A percentile compares a stretch with the other conserved stretches of the same genome.
Evolutionary conservation across 2,329 filamentous ascomycete genomes (phyloP).

Genomic region (Colletotrichum sp.): DNA sequence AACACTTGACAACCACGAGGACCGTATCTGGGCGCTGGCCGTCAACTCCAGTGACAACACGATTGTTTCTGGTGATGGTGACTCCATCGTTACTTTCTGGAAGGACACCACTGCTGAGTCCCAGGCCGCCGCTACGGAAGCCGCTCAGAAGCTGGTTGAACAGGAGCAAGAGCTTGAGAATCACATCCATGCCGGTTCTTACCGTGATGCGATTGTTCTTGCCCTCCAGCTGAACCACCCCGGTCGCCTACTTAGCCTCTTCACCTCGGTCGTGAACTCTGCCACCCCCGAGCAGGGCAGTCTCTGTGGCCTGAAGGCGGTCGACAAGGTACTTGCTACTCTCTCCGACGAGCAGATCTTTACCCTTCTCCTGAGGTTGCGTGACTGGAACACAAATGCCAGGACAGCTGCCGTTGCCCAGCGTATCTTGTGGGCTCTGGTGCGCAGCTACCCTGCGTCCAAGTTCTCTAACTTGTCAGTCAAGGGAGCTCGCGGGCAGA

Average conservation of each 20-base stretch:
- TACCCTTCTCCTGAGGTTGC: constrained; percentile 76
- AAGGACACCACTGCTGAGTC: constrained; percentile 87
- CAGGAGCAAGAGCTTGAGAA: constrained; percentile 95
- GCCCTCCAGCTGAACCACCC: constrained; percentile 95
- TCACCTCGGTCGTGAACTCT: constrained; percentile 77
- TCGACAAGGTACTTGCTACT: constrained; percentile 82
- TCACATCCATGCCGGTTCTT: constrained; percentile 85
- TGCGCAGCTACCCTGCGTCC: constrained; percentile 80
- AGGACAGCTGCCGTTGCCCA: constrained; percentile 86
- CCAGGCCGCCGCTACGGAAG: constrained; percentile 73
- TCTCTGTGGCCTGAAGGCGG: constrained; percentile 68
- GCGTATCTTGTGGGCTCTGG: constrained; percentile 78
- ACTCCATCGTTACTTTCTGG: constrained; percentile 96
- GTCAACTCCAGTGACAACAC: constrained; percentile 72
- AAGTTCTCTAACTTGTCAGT: constrained; percentile 75
- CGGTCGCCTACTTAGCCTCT: constrained; percentile 81
- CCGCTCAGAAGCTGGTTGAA: constrained; percentile 81
- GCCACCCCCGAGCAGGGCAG: constrained; percentile 65
- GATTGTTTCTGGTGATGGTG: constrained; percentile 88
- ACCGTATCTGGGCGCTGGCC: constrained; percentile 90
- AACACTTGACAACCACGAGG: constrained; percentile 95
- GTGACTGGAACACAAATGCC: constrained; percentile 98
- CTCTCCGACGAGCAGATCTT: constrained; percentile 88
- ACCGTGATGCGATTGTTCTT: constrained; percentile 90
- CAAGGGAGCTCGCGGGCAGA: constrained; percentile 60